Base-by-base conservation (phyloP, 148 eudicot genomes). In the Vaccinium darrowii region DNA sequence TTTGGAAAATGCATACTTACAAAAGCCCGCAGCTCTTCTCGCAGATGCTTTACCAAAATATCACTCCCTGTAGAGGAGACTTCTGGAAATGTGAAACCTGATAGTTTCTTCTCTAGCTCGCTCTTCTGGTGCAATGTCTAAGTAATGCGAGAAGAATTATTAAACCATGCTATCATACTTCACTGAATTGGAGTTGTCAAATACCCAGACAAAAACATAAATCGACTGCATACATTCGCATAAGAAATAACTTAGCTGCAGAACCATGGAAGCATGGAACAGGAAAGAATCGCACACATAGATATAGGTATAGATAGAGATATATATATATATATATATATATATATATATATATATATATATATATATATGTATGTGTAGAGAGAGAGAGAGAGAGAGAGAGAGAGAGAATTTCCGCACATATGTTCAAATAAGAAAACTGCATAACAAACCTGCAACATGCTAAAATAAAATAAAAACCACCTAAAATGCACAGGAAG, bases 41-140 rank as follows among this genome's bases (percentile, higher is more conserved):
- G 96, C 93, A 97, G 89, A 85, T 94, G 92, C 87, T 92, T 95
- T 90, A 95, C 91, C 94, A 97, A 88, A 78, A 94, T 80, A 81
- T 71, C 87, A 87, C 78, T 84, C 53, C 89, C 92, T 82, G 91
- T 85, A 57, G 94, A 88, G 51, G 92, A 60, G 84, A 86, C 56
- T 82, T 86, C 90, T 85, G 88, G 92, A 81, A 84, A 88, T 77
- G 87, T 81, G 76, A 86, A 76, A 86, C 87, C 85, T 30, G 90
- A 83, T 63, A 92, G 78, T 81, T 91, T 89, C 84, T 90, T 92
- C 84, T 95, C 93, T 33, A 91, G 83, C 79, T 93, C 93, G 86
- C 78, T 81, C 86, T 92, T 97, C 88, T 97, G 93, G 33, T 86
- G 85, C 93, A 88, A 90, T 90, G 93, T 88, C 99, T 97, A 92